Base-by-base conservation (phyloP, 352 stramenopile species). In the Peronospora belbahrii region DNA sequence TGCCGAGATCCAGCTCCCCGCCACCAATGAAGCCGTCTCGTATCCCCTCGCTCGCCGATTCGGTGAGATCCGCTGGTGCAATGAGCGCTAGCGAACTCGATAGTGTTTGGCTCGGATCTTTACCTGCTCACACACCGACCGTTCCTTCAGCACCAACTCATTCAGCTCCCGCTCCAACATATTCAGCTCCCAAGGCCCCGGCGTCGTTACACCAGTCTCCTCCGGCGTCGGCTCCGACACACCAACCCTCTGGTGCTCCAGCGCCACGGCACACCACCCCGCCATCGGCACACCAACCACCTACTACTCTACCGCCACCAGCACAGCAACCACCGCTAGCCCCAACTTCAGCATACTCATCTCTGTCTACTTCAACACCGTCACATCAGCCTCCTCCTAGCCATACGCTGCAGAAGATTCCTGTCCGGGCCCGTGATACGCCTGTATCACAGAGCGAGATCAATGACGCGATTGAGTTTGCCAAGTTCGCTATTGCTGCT, bases 401-500 rank as follows among this genome's bases (percentile, higher is more conserved):
- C 30, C 52, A 43, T 48, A 48, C 42, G 47, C 15, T 33, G 19
- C 59, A 64, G 25, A 54, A 24, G n/a, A 51, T 15, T 17, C 42
- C 59, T 31, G 27, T 59, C 50, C 57, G 61, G 4, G 52, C 65
- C 6, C 62, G 61, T 11, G 56, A 59, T 33, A 65, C 69, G 4
- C 61, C 65, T 2, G 60, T 75, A 15, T 81, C 74, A 13, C 74
- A 87, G 28, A 83, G 62, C 43, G 67, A 93, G 22, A 74, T 90
- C 23, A 86, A 88, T 42, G 81, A 93, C 38, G 81, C 81, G 6
- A 83, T 90, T 38, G 81, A 93, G 43, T 88, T 65, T 28, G 72
- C 76, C 10, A 90, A 90, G 52, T 93, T 93, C 28, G 81, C 81
- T 3, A 61, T 87, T 36, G 81, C 81, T 19, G 78, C 81, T 14